phyloP scores from a whole-genome alignment of 805 yeast species.

The Metschnikowia orientalis region DNA sequence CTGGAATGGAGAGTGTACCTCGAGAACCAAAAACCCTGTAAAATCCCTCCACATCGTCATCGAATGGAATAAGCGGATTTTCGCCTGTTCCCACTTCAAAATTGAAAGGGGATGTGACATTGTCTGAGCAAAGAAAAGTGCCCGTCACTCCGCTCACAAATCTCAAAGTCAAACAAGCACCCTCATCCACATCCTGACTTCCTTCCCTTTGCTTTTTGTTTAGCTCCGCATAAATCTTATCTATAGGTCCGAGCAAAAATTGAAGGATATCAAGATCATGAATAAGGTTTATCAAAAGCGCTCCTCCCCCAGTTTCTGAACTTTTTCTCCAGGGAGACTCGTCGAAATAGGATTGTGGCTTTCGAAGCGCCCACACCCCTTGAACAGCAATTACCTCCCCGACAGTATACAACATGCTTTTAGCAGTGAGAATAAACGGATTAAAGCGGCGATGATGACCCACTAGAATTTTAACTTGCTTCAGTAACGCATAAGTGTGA shows the following conservation, averaged over 20 bases:
- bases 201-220: slow-evolving; percentile 26
- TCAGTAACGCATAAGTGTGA: slow-evolving; percentile 20
- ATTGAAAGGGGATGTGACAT: slow-evolving; percentile 38
- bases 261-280: slow-evolving; percentile 38
- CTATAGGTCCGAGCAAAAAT: slow-evolving; percentile 36
- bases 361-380: slow-evolving; percentile 36
- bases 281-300: slow-evolving; percentile 33
- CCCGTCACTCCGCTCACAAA: slow-evolving; percentile 38
- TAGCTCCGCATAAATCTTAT: slow-evolving; percentile 35
- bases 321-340: slow-evolving; percentile 33
- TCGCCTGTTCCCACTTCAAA: slow-evolving; percentile 43
- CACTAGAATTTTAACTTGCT: slow-evolving; percentile 27
- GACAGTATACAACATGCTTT: slow-evolving; percentile 23
- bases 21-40: slow-evolving; percentile 36
- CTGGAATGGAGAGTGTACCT: slow-evolving; percentile 40
- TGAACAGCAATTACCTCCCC: slow-evolving; percentile 35
- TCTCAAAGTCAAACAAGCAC: slow-evolving; percentile 37
- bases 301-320: slow-evolving; percentile 31
- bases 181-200: slow-evolving; percentile 35
- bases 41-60: slow-evolving; percentile 29
- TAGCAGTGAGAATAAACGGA: slow-evolving; percentile 35
- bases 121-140: slow-evolving; percentile 40
- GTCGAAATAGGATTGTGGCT: slow-evolving; percentile 31
- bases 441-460: slow-evolving; percentile 42
- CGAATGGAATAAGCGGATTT: slow-evolving; percentile 37